Conservation (phyloP, 441 rosid genomes). For the Euphorbia corollata region DNA sequence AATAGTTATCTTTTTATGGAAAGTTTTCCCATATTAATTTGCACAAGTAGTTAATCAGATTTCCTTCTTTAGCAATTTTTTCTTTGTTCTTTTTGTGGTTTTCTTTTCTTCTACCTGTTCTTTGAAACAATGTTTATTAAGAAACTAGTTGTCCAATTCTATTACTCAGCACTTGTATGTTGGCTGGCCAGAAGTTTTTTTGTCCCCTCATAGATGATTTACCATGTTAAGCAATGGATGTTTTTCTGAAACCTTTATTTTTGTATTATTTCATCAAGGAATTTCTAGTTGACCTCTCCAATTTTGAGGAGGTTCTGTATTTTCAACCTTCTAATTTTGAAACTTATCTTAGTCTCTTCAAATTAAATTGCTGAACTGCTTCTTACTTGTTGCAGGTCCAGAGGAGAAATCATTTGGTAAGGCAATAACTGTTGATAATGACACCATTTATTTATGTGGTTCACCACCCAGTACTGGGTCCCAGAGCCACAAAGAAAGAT, state of each 20-base stretch:
- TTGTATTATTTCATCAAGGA: background rate
- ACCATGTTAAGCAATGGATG: background rate
- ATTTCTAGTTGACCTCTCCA: background rate
- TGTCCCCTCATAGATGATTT: background rate
- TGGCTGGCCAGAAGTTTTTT: background rate
- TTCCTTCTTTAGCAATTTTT: background rate
- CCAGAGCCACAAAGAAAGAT: conserved; percentile 45
- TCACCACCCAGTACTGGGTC: conserved; percentile 62
- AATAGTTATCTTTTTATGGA: background rate
- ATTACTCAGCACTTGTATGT: background rate
- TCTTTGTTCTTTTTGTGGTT: too few species aligned
- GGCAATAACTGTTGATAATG: conserved; percentile 41
- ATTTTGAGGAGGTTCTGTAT: background rate
- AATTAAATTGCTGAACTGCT: background rate
- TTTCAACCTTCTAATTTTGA: background rate
- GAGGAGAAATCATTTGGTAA: conserved; percentile 60
- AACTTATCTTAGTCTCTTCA: background rate
- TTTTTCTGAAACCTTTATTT: background rate
- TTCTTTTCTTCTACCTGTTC: background rate
- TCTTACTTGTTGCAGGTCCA: conserved; percentile 41
- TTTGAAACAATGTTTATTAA: background rate
- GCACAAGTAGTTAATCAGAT: background rate
- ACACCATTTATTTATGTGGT: conserved; percentile 47
- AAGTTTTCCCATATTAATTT: background rate
- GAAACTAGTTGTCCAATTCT: background rate